These are phyloP conservation scores for Stipa capillata DNA, from an alignment of 176 grass and related monocot genomes.

Conservation along the genomic window DNA sequence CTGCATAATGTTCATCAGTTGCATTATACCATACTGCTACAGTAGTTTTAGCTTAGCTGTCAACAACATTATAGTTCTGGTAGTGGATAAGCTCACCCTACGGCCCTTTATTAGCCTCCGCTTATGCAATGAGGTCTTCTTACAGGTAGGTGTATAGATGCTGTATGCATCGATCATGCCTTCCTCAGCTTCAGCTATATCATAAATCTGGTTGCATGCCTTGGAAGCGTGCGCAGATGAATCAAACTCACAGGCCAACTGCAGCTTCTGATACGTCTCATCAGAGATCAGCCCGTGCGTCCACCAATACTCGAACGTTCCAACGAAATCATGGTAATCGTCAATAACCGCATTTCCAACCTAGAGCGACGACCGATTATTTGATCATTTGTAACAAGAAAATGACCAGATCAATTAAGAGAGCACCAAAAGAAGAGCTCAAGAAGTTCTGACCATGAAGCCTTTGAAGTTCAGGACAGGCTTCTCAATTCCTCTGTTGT, in stretches of 20 bases:
- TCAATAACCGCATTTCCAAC: conserved; percentile 80
- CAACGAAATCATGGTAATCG: conserved; percentile 78
- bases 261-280: conserved; percentile 58
- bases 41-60: background rate
- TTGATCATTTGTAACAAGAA: background rate
- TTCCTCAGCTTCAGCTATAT: conserved; percentile 38
- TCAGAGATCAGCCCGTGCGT: conserved; percentile 91
- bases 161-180: conserved; percentile 84
- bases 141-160: conserved; percentile 68
- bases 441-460: conserved; percentile 62
- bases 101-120: conserved; percentile 26
- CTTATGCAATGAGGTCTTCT: conserved; percentile 30
- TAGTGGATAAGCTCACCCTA: conserved; percentile 17
- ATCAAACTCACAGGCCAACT: conserved; percentile 41
- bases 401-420: background rate
- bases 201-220: conserved; percentile 26
- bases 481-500: conserved; percentile 49
- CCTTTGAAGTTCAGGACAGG: conserved; percentile 85
- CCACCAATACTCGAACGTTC: conserved; percentile 93
- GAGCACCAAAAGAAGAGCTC: background rate
- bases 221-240: conserved; percentile 44
- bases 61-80: background rate
- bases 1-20: too few relatives aligned
- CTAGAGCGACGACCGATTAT: conserved; percentile 14
- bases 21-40: background rate